phyloP scores from a whole-genome alignment of 768 basidiomycete genomes.

The Pleurotus eryngii region DNA sequence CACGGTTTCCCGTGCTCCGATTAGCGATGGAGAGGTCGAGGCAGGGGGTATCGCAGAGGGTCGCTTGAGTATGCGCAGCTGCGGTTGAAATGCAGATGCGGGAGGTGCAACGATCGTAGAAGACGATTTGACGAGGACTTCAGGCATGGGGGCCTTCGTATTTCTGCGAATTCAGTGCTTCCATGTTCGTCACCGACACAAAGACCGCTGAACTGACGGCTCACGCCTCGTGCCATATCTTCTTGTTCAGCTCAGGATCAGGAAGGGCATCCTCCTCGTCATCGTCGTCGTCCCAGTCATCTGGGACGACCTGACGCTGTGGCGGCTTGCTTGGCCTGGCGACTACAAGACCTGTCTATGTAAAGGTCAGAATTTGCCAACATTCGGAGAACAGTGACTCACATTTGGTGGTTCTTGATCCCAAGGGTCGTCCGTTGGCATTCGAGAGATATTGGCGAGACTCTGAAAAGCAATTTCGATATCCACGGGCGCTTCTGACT shows the following conservation, averaged over 20 bases:
- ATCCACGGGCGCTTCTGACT: too few relatives aligned
- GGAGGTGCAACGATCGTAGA: conserved; percentile 45
- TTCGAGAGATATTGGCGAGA: neutral
- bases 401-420: neutral
- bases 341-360: too few relatives aligned
- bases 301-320: conserved; percentile 20
- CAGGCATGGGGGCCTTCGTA: conserved; percentile 62
- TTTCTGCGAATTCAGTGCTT: conserved; percentile 38
- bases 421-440: conserved; percentile 3
- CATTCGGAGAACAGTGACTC: too few relatives aligned
- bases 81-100: conserved; percentile 54
- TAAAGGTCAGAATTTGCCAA: too few relatives aligned
- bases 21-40: conserved; percentile 17
- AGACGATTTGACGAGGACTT: conserved; percentile 44
- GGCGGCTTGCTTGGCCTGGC: neutral
- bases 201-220: conserved; percentile 22
- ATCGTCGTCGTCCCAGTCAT: conserved; percentile 61
- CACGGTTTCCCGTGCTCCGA: conserved; percentile 22
- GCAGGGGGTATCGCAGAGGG: conserved; percentile 38
- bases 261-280: conserved; percentile 34
- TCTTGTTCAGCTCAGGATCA: conserved; percentile 28
- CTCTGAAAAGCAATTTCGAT: too few relatives aligned
- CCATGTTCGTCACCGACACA: neutral
- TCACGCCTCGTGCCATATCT: conserved; percentile 71
- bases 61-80: conserved; percentile 72